Conservation (phyloP, 192 early-diverging fungal species). For the Haplosporangium gracile region DNA sequence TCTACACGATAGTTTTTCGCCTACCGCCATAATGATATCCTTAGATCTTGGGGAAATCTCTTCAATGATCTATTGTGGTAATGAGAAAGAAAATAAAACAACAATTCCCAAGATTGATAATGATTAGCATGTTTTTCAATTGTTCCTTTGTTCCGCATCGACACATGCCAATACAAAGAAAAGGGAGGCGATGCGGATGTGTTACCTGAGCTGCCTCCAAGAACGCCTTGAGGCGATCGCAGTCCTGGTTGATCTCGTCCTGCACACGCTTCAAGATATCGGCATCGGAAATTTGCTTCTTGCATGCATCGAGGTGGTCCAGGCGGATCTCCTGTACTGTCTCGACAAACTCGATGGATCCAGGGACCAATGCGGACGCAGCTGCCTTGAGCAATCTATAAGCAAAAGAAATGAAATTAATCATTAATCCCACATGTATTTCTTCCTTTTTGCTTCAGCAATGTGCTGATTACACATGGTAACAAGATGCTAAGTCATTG, state of each 20-base stretch:
- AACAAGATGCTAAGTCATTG: neutral
- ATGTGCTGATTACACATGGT: neutral
- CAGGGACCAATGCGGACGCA: slow-evolving; percentile 79
- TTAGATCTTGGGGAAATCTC: slow-evolving; percentile 97
- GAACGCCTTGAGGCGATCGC: slow-evolving; percentile 83
- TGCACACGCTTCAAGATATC: slow-evolving; percentile 67
- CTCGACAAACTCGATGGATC: slow-evolving; percentile 74
- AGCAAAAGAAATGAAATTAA: neutral
- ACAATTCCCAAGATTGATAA: slow-evolving; percentile 2
- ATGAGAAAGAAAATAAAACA: neutral
- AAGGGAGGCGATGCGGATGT: neutral
- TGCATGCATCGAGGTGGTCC: slow-evolving; percentile 82
- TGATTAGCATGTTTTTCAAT: too few species aligned
- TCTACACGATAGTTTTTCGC: slow-evolving; percentile 94
- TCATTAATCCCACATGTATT: neutral
- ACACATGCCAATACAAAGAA: neutral
- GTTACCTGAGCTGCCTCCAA: slow-evolving; percentile 91
- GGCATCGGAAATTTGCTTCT: slow-evolving; percentile 64
- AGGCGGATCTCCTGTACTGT: slow-evolving; percentile 88
- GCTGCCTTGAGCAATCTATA: slow-evolving; percentile 76
- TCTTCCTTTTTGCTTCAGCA: too few species aligned
- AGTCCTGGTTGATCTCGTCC: slow-evolving; percentile 81
- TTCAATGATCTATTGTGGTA: slow-evolving; percentile 77
- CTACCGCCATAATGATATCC: slow-evolving; percentile 94
- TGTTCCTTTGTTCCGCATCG: neutral